phyloP scores from a whole-genome alignment of 768 basidiomycete species.

The Suillus alpinus region DNA sequence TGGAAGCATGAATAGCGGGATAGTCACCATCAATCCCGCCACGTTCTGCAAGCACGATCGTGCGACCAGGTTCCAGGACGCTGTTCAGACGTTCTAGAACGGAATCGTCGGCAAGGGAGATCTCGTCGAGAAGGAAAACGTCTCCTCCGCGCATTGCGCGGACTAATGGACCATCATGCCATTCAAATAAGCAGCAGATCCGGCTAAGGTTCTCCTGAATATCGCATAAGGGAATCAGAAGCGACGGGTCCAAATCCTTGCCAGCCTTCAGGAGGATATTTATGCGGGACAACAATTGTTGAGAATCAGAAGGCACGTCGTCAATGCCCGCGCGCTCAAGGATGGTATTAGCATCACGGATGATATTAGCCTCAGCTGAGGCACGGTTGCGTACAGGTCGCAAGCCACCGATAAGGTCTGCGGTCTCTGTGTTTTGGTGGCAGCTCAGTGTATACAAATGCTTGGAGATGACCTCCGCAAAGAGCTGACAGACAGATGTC shows the following conservation, averaged over 20 bases:
- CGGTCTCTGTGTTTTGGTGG: slow-evolving; percentile 98
- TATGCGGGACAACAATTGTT: slow-evolving; percentile 26
- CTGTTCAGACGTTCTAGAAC: slow-evolving; percentile 97
- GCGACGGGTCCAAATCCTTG: slow-evolving; percentile 29
- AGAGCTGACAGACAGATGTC: slow-evolving; percentile 92
- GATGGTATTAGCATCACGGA: slow-evolving; percentile 39
- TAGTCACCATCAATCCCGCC: slow-evolving; percentile 74
- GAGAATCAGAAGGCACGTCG: slow-evolving; percentile 18
- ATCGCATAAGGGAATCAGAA: slow-evolving; percentile 34
- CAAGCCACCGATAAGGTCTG: slow-evolving; percentile 92
- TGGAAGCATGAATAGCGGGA: slow-evolving; percentile 60
- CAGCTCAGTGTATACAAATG: slow-evolving; percentile 80
- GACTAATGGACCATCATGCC: slow-evolving; percentile 96
- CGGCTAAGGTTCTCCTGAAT: slow-evolving; percentile 45
- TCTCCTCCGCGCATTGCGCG: slow-evolving; percentile 85
- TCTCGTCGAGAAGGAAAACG: slow-evolving; percentile 91
- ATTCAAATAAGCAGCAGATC: slow-evolving; percentile 85
- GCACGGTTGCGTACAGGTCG: slow-evolving; percentile 81
- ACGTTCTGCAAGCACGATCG: slow-evolving; percentile 88
- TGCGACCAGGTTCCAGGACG: slow-evolving; percentile 88
- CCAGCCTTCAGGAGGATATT: slow-evolving; percentile 18
- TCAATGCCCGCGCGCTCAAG: slow-evolving; percentile 43
- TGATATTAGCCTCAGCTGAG: slow-evolving; percentile 47
- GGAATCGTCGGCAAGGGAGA: slow-evolving; percentile 96
- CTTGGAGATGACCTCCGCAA: slow-evolving; percentile 63